Evolutionary conservation across 139 green algal species (phyloP), one percentile per base, ranked within the genome.

Genomic region (Volvox reticuliferus): DNA sequence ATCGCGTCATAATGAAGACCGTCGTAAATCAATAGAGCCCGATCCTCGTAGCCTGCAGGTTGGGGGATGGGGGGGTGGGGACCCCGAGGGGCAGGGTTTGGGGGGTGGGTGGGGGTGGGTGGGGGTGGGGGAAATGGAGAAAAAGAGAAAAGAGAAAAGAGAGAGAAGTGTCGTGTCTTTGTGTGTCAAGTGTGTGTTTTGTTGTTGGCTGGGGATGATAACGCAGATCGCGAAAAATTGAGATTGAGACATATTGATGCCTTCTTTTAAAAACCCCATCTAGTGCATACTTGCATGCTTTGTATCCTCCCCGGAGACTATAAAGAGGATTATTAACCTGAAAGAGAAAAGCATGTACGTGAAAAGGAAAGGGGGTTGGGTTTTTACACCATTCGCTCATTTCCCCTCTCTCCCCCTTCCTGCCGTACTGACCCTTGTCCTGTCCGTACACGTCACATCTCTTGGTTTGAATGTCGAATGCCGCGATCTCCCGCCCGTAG

Each of bases 401-500:
- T 12, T 32, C 14, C 32, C 61, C 55, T 19, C 22, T 30, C 55
- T 30, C 65, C 65, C 9, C 12, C 12, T 28, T 9, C 2, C 65
- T 73, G 65, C 65, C 21, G 65, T 73, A 73, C 90, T 21, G 63
- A 93, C 91, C 91, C 88, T 81, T 76, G 67, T 92, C 92, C 89
- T 97, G 88, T 2, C 97, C 97, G 92, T 98, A 99, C 33, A 98
- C 80, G 90, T 99, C 97, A 61, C 91, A 97, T 14, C 97, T 93
- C 87, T 96, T 93, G 20, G 97, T 98, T 50, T 96, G 95, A 61
- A 99, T 98, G 93, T 99, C 98, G 92, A 97, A 99, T 1, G 97
- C 98, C 2, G 97, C 98, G 67, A 99, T 98, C 93, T 99, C 96
- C 6, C 92, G 55, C 17, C 79, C 65, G 75, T 96, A 98, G 80